phyloP scores from a whole-genome alignment of 1,284 basidiomycete species.

The Fomitopsis betulina region DNA sequence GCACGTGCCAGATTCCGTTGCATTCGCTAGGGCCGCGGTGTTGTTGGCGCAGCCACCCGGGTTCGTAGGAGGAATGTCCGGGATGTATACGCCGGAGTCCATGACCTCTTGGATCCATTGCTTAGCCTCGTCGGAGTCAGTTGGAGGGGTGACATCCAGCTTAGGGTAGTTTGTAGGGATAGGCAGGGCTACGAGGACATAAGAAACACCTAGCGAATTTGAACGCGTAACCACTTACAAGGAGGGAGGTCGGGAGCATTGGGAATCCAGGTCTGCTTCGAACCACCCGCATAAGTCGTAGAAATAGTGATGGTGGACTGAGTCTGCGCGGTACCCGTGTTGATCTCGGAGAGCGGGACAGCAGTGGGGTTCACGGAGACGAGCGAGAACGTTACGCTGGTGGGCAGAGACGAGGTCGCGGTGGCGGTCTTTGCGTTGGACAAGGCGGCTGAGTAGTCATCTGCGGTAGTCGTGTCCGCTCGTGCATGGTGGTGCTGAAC shows the following conservation, averaged over 20 bases:
- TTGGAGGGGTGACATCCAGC: slow-evolving; percentile 64
- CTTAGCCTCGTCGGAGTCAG: slow-evolving; percentile 64
- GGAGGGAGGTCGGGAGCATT: slow-evolving; percentile 47
- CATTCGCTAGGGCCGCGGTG: slow-evolving; percentile 48
- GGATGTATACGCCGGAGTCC: slow-evolving; percentile 51
- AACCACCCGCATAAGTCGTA: slow-evolving; percentile 36
- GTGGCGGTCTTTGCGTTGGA: slow-evolving; percentile 10
- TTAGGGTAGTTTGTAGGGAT: slow-evolving; percentile 59
- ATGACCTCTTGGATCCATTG: slow-evolving; percentile 66
- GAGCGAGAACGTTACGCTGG: slow-evolving; percentile 34
- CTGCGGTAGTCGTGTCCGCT: slow-evolving; percentile 22
- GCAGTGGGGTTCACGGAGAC: slow-evolving; percentile 57
- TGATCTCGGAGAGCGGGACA: slow-evolving; percentile 45
- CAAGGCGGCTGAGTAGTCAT: slow-evolving; percentile 3
- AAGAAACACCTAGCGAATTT: neutral
- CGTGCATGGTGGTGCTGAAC: slow-evolving; percentile 25
- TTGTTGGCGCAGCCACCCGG: slow-evolving; percentile 64
- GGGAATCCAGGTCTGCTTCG: slow-evolving; percentile 38
- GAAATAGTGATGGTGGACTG: slow-evolving; percentile 37
- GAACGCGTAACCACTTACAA: slow-evolving; percentile 30
- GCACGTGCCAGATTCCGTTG: slow-evolving; percentile 39
- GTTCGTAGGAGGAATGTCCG: slow-evolving; percentile 44
- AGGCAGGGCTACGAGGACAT: slow-evolving; percentile 33
- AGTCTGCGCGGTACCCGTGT: slow-evolving; percentile 32
- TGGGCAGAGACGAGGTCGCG: slow-evolving; percentile 10